Conservation (phyloP, 2,329 filamentous ascomycete species). For the Colletotrichum navitas region DNA sequence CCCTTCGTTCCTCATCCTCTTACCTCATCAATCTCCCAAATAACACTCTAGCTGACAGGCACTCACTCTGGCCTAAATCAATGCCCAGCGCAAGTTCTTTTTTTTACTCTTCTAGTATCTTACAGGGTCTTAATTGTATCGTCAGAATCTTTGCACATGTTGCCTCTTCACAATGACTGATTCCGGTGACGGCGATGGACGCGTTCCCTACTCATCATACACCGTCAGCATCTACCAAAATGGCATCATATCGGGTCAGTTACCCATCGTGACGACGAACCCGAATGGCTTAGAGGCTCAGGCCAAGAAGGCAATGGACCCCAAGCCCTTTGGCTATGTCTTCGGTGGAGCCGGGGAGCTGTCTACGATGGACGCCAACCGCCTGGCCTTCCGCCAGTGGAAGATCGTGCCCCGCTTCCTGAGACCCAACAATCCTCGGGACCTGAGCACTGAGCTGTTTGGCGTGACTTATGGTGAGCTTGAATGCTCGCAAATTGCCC, state of each 20-base stretch:
- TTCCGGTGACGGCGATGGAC: constrained; percentile 39
- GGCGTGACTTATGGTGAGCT: constrained; percentile 59
- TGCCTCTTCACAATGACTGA: constrained; percentile 40
- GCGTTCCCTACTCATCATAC: constrained; percentile 56
- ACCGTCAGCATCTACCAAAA: constrained; percentile 63
- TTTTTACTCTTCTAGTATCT: neutral
- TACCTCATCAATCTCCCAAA: too few species aligned
- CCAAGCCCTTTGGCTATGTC: constrained; percentile 69
- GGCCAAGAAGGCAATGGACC: constrained; percentile 62
- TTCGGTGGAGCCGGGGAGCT: constrained; percentile 72
- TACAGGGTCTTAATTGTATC: neutral
- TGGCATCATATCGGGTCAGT: constrained; percentile 61
- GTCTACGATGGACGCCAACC: constrained; percentile 71
- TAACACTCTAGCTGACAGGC: too few species aligned
- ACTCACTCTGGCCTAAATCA: neutral
- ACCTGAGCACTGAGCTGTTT: constrained; percentile 66
- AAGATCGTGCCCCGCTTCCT: constrained; percentile 67
- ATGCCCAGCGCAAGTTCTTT: neutral
- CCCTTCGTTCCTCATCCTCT: neutral
- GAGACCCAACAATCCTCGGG: constrained; percentile 56
- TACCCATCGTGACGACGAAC: constrained; percentile 69
- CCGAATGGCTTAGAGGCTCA: constrained; percentile 68
- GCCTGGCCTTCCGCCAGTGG: constrained; percentile 66
- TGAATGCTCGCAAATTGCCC: neutral
- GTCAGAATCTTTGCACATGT: neutral